phyloP scores from a whole-genome alignment of 106 monocot species.

The Dioscorea zingiberensis region DNA sequence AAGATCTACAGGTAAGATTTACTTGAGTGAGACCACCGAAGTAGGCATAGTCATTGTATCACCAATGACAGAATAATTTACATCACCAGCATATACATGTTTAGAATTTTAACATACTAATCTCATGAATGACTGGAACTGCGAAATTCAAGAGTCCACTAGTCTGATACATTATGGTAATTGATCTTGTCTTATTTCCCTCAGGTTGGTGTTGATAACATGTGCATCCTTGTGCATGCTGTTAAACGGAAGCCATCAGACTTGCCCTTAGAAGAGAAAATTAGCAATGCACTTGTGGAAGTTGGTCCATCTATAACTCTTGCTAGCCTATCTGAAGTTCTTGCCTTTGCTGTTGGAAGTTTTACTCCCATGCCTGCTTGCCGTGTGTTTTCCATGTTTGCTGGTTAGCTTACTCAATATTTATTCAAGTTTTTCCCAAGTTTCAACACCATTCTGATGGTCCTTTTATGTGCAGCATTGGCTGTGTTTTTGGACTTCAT shows the following conservation, averaged over 20 bases:
- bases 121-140: too few species aligned
- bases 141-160: too few species aligned
- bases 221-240: constrained; percentile 97
- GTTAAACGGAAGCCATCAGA: constrained; percentile 72
- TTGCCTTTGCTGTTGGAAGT: constrained; percentile 92
- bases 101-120: too few species aligned
- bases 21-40: too few species aligned
- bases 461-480: constrained; percentile 52
- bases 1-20: too few species aligned
- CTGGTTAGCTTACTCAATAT: constrained; percentile 41
- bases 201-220: constrained; percentile 98
- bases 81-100: too few species aligned
- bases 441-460: too few species aligned
- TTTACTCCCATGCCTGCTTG: constrained; percentile 95
- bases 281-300: constrained; percentile 86
- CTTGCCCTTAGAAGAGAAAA: constrained; percentile 52
- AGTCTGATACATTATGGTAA: not conserved
- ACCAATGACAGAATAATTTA: too few species aligned
- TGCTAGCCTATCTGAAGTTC: constrained; percentile 85
- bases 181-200: not conserved
- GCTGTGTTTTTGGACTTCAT: constrained; percentile 90
- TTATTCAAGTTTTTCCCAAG: not conserved
- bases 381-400: constrained; percentile 98
- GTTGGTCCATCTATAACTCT: constrained; percentile 97
- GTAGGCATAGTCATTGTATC: too few species aligned